phyloP scores from a whole-genome alignment of 169 alveolate genomes.

The Eimeria sp. region DNA sequence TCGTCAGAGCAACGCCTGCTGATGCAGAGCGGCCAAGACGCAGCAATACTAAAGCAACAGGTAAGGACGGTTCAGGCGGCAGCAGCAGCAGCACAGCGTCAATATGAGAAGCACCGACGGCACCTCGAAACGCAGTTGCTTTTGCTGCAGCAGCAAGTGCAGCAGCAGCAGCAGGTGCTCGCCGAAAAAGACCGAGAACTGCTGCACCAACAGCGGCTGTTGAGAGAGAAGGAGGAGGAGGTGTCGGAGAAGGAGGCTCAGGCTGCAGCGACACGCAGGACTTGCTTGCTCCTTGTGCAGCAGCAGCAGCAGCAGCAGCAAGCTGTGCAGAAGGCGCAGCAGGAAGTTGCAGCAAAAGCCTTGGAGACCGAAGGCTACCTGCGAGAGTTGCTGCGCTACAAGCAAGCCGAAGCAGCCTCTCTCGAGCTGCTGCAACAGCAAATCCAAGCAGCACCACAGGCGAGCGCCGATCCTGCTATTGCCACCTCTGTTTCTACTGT shows the following conservation, averaged over 20 bases:
- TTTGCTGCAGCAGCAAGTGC: conserved; percentile 66
- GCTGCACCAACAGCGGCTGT: conserved; percentile 53
- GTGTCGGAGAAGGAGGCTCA: conserved; percentile 76
- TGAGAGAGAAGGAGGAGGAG: conserved; percentile 77
- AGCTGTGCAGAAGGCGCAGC: conserved; percentile 78
- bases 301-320: conserved; percentile 74
- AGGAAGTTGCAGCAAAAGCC: conserved; percentile 78
- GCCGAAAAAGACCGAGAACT: conserved; percentile 71
- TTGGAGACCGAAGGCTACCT: conserved; percentile 78
- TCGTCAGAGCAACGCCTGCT: conserved; percentile 15
- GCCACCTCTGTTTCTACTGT: not conserved
- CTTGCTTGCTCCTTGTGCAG: conserved; percentile 74
- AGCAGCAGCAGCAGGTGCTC: conserved; percentile 67
- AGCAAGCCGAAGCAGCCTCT: conserved; percentile 77
- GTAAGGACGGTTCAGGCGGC: conserved; percentile 50
- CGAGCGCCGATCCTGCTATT: not conserved
- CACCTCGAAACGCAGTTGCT: conserved; percentile 61
- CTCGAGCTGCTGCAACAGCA: conserved; percentile 75
- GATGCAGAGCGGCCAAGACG: conserved; percentile 22
- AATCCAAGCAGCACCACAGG: conserved; percentile 13
- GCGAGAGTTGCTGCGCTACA: conserved; percentile 79
- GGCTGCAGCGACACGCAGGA: conserved; percentile 72
- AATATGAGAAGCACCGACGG: conserved; percentile 58
- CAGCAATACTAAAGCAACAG: conserved; percentile 54
- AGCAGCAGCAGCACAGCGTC: conserved; percentile 70